Base-by-base conservation (phyloP, 129 eudicot genomes). In the Calendula officinalis region DNA sequence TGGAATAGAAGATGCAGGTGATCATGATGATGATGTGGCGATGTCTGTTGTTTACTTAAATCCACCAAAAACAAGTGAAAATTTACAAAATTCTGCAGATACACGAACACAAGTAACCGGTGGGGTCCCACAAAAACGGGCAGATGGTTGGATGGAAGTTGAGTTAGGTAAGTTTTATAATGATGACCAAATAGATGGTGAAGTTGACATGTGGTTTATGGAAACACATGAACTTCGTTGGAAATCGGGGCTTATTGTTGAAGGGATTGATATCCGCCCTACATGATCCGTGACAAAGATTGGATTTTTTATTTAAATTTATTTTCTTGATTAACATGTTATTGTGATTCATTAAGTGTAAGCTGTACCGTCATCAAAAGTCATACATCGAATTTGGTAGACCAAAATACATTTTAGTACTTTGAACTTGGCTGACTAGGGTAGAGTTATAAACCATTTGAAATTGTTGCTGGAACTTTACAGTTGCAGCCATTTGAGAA, bases 101-200 rank as follows among this genome's bases (percentile, higher is more conserved):
- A 22, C 30, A 22, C 30, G 30, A 22, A 22, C 30, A 22, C 30
- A 34, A 7, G 33, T 7, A 12, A 32, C 34, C 57, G 64, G 56
- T 7, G 60, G 10, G 48, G 67, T 22, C 4, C 84, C 75, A 39
- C 70, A n/a, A 9, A 64, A 0, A 34, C 74, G 89, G 55, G 45
- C 44, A 5, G 96, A 88, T 42, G 89, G 84, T 36, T 88, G 92
- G 89, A 34, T 84, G 84, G 96, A 88, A 79, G 59, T 84, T 1
- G 82, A 84, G 13, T 43, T 82, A 35, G 92, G 96, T 0, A 82
- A 75, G 60, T 82, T 84, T 45, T 66, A 53, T 49, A 79, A 57
- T 8, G 59, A 52, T 2, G 32, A 57, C 8, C 78, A 42, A 37
- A 71, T 68, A 32, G 81, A 75, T 5, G 81, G 78, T 3, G 92